Evolutionary conservation across 495 filamentous ascomycete genomes (phyloP), one percentile per base, ranked within the genome.

Genomic region (Penicillium bialowiezense): DNA sequence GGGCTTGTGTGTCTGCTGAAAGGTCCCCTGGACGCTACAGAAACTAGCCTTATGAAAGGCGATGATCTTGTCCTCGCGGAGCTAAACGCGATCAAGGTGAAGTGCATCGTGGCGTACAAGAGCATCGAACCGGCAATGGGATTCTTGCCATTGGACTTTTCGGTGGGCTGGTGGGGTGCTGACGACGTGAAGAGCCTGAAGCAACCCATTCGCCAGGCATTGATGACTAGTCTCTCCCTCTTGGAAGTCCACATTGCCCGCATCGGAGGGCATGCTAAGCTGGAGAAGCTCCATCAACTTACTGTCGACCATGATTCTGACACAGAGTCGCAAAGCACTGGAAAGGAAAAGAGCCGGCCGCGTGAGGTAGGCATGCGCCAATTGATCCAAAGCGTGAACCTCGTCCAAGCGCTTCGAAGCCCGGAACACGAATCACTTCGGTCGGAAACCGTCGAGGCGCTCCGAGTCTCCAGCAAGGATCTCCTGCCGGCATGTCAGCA

Each of bases 141-240:
- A 1, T 68, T 68, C 24, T 23, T 68, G 15, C 63, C 39, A 10
- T 36, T 68, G 24, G 64, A 68, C 39, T 65, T 68, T 29, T 62
- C 60, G 2, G 51, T 65, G 18, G 55, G 64, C 32, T 58, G 53
- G 8, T 68, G 64, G 64, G 52, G 46, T 29, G 59, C 63, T 6
- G 57, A 62, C n/a, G 64, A 68, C 12, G 44, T 68, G 37, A 59
- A 55, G 26, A 68, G 57, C 21, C 41, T 68, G 40, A 61, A 55
- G 32, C 48, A 64, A 19, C 62, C 63, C 1, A 24, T 65, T 12
- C 56, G 62, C 40, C 52, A 59, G 37, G 54, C 55, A 10, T 44
- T 52, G 6, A 15, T 65, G 3, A 48, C 26, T 32, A 56, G 44
- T 19, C 24, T 59, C 14, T 55, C 55, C 2, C 26, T 65, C 19